These are phyloP conservation scores for Francoa sonchifolia DNA, from an alignment of 441 rosid genomes.

Conservation along the genomic window DNA sequence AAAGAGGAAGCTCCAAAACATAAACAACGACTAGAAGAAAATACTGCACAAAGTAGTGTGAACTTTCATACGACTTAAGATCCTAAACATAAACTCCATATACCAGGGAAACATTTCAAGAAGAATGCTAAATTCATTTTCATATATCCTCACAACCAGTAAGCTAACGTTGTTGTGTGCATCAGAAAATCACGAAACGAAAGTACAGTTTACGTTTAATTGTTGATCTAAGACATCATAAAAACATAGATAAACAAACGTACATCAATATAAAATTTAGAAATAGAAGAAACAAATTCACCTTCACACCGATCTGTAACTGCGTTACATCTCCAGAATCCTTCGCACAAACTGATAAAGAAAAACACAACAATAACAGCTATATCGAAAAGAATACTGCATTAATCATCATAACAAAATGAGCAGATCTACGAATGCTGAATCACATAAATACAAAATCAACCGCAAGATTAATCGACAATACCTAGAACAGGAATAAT, in stretches of 20 bases:
- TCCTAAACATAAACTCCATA: too few species aligned
- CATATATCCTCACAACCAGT: too few species aligned
- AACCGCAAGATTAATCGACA: too few species aligned
- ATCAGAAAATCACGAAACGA: background rate
- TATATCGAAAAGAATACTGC: background rate
- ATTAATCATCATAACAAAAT: background rate
- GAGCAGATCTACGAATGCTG: background rate
- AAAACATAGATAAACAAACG: background rate
- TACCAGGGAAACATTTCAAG: background rate
- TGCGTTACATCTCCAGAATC: slow-evolving; percentile 68
- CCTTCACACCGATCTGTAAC: slow-evolving; percentile 92
- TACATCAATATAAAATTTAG: background rate
- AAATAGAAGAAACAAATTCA: slow-evolving; percentile 7
- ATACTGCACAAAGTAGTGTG: background rate
- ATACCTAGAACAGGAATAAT: background rate
- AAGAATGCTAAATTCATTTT: background rate
- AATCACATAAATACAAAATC: background rate
- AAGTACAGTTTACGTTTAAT: background rate
- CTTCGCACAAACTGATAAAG: slow-evolving; percentile 45
- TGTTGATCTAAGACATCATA: background rate
- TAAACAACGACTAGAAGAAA: background rate
- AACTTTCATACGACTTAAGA: background rate
- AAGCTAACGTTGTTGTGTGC: background rate
- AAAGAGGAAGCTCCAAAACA: background rate
- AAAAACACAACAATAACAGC: background rate